phyloP scores from a whole-genome alignment of 805 yeast species.

The Millerozyma acaciae region DNA sequence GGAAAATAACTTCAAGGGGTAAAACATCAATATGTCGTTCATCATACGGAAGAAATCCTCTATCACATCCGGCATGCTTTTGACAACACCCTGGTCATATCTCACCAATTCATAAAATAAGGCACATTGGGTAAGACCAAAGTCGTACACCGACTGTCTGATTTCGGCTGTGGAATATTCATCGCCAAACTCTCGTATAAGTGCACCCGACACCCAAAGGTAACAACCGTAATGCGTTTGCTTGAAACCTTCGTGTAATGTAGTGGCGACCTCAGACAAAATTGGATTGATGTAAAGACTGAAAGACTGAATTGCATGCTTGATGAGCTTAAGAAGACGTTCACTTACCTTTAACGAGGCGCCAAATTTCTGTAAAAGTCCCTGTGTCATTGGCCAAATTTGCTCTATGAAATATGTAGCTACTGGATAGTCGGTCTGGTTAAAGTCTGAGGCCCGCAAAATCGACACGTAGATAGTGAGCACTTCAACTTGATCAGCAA shows the following conservation, averaged over 20 bases:
- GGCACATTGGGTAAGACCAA: conserved; percentile 62
- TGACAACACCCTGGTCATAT: conserved; percentile 23
- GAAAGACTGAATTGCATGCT: conserved; percentile 61
- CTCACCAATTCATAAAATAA: conserved; percentile 43
- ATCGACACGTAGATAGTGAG: conserved; percentile 57
- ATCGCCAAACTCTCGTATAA: conserved; percentile 71
- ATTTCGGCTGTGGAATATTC: conserved; percentile 44
- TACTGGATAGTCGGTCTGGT: conserved; percentile 42
- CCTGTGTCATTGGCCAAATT: conserved; percentile 56
- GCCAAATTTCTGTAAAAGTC: conserved; percentile 53
- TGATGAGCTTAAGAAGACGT: conserved; percentile 64
- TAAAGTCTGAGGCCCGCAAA: conserved; percentile 45
- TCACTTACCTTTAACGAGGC: conserved; percentile 65
- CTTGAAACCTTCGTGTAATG: conserved; percentile 68
- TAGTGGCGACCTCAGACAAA: conserved; percentile 59
- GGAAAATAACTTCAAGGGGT: conserved; percentile 50
- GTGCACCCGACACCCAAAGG: conserved; percentile 83
- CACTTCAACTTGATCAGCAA: conserved; percentile 72
- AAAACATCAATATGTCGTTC: conserved; percentile 72
- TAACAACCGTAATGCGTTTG: conserved; percentile 74
- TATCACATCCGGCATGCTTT: conserved; percentile 59
- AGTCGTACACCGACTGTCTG: conserved; percentile 64
- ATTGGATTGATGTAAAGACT: conserved; percentile 54
- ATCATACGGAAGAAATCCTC: conserved; percentile 87
- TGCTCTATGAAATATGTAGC: conserved; percentile 49